Evolutionary conservation across 2,329 filamentous ascomycete genomes (phyloP), one percentile per base, ranked within the genome.

Genomic region (Monilinia vaccinii-corymbosi): DNA sequence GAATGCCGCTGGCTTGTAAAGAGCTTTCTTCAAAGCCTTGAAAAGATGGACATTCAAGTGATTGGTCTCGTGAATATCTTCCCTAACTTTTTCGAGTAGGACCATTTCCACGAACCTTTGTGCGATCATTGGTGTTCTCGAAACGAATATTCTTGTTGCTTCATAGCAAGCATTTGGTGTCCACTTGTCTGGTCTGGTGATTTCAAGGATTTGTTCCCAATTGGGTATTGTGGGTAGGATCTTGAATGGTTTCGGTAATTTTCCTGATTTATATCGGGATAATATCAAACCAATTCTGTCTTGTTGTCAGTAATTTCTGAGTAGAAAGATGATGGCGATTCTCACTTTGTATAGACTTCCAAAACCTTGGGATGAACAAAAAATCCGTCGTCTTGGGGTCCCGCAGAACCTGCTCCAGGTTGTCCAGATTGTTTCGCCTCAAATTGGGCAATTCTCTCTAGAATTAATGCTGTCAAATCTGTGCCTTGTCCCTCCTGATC

Each of bases 31-130:
- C 60, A 99, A 78, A 0, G 91, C 84, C 69, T 95, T 93, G 81
- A 97, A 99, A 9, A 97, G 79, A 73, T 99, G 94, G 0, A 97
- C 87, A 70, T 97, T 97, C 61, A 99, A 80, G 73, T 97, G 97
- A 75, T 94, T 94, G 64, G 86, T 91, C 74, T 99, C 91, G 71
- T 87, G 86, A 62, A 99, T 97, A 69, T 97, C 89, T 69, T 96
- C 89, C 63, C 92, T 87, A n/a, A 97, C 91, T 55, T 86, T 85
- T 63, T 95, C 91, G 23, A 99, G 82, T 2, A 99, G 81, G 34
- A 99, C 86, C 68, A 87, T 89, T 71, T 91, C 88, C 69, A 96
- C 83, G 73, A 96, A 99, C 63, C 86, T 81, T 71, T 96, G 91
- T 1, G 89, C 89, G 16, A 91, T 84, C 14, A 81, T 77, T 1